phyloP scores from a whole-genome alignment of 1,139 yeast species.

The Hansenula anomala region DNA sequence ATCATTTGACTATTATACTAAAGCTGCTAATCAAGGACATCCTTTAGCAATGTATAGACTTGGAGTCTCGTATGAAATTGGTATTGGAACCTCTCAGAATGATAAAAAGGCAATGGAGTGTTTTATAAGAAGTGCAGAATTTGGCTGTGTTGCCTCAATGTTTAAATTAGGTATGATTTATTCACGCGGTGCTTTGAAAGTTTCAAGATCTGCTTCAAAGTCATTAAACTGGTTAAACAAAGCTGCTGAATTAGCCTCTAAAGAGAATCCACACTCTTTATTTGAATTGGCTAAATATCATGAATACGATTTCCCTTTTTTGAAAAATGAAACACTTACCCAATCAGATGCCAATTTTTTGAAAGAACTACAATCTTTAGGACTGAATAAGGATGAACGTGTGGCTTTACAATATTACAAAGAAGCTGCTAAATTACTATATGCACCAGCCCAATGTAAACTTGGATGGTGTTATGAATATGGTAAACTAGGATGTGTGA shows the following conservation, averaged over 20 bases:
- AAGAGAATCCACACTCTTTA: slow-evolving; percentile 47
- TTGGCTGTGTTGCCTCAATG: slow-evolving; percentile 55
- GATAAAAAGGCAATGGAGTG: slow-evolving; percentile 41
- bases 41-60: slow-evolving; percentile 58
- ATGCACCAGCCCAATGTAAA: slow-evolving; percentile 79
- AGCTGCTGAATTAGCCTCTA: slow-evolving; percentile 43
- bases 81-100: slow-evolving; percentile 51
- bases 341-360: slow-evolving; percentile 25
- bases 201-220: slow-evolving; percentile 37
- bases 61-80: slow-evolving; percentile 65
- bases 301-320: slow-evolving; percentile 58
- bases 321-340: slow-evolving; percentile 24
- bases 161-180: slow-evolving; percentile 64
- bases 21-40: slow-evolving; percentile 53
- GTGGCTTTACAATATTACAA: slow-evolving; percentile 66
- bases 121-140: slow-evolving; percentile 53
- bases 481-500: slow-evolving; percentile 67
- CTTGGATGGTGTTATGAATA: slow-evolving; percentile 84
- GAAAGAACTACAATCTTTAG: slow-evolving; percentile 24
- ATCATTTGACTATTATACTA: slow-evolving; percentile 54
- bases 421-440: slow-evolving; percentile 69
- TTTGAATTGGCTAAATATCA: slow-evolving; percentile 67
- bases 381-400: slow-evolving; percentile 37
- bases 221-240: slow-evolving; percentile 53
- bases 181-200: slow-evolving; percentile 43